These are phyloP conservation scores for Cystoisospora suis DNA, from an alignment of 169 alveolate species.

Conservation along the genomic window DNA sequence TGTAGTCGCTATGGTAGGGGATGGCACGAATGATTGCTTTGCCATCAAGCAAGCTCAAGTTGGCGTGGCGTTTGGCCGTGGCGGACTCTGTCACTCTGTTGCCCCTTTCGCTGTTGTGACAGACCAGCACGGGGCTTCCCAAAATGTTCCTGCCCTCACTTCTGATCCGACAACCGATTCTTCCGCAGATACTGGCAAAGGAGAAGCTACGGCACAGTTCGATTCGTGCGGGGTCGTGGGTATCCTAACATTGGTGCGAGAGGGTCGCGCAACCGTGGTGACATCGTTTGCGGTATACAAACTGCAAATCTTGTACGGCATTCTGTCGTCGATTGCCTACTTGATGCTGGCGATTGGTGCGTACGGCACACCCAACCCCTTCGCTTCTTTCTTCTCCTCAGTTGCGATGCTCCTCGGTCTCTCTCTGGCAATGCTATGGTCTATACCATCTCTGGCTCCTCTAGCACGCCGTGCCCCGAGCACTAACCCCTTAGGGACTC, in stretches of 20 bases:
- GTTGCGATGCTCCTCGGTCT: slow-evolving; percentile 79
- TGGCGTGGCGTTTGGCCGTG: slow-evolving; percentile 89
- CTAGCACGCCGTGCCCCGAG: slow-evolving; percentile 11
- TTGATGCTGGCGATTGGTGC: slow-evolving; percentile 73
- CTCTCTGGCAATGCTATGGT: slow-evolving; percentile 68
- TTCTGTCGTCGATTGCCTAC: slow-evolving; percentile 82
- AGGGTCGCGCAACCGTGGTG: slow-evolving; percentile 86
- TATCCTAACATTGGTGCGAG: slow-evolving; percentile 44
- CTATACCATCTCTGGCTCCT: slow-evolving; percentile 8
- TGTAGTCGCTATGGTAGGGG: slow-evolving; percentile 90
- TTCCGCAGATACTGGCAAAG: neutral
- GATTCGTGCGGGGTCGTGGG: slow-evolving; percentile 27
- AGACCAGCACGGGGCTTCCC: neutral
- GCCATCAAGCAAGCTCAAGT: slow-evolving; percentile 92
- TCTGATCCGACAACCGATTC: neutral
- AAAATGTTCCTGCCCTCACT: neutral
- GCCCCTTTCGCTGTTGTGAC: slow-evolving; percentile 42
- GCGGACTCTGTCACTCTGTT: neutral
- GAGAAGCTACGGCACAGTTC: no score
- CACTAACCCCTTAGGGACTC: slow-evolving; percentile 15
- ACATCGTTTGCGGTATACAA: slow-evolving; percentile 87
- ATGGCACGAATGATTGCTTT: slow-evolving; percentile 93
- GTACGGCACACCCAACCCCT: neutral
- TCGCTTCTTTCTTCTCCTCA: slow-evolving; percentile 80
- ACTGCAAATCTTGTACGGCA: slow-evolving; percentile 85